Evolutionary conservation across 2,329 filamentous ascomycete species (phyloP).

Genomic region (Dothistroma septosporum): DNA sequence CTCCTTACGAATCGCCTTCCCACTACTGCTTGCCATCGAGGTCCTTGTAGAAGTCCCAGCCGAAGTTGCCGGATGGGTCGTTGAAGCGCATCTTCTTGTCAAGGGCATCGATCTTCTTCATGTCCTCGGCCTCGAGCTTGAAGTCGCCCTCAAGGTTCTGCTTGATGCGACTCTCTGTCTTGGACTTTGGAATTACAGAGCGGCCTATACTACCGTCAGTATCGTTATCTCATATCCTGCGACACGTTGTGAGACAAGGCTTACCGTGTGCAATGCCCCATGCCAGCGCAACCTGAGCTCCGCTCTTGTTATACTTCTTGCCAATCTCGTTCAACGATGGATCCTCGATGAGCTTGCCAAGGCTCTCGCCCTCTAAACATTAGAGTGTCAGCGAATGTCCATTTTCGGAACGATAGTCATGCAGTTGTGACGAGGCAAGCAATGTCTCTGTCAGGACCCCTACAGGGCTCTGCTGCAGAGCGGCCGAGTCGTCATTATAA

Average conservation of each 20-base stretch:
- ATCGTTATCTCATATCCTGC: background rate
- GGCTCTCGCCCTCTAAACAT: slow-evolving; percentile 40
- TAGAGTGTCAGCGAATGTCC: no score
- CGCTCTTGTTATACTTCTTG: slow-evolving; percentile 50
- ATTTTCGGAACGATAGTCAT: no score
- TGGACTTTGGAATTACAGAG: slow-evolving; percentile 53
- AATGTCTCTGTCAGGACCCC: no score
- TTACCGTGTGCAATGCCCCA: slow-evolving; percentile 51
- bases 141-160: slow-evolving; percentile 49
- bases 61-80: slow-evolving; percentile 54
- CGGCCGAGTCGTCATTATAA: no score
- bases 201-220: slow-evolving; percentile 24
- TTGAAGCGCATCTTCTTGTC: slow-evolving; percentile 63
- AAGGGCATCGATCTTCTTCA: slow-evolving; percentile 52
- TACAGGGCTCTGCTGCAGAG: no score
- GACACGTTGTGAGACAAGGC: background rate
- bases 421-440: no score
- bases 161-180: slow-evolving; percentile 37
- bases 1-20: background rate
- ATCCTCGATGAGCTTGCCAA: slow-evolving; percentile 51
- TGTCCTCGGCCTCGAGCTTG: slow-evolving; percentile 54
- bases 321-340: slow-evolving; percentile 48
- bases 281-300: slow-evolving; percentile 51
- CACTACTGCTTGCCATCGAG: slow-evolving; percentile 9
- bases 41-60: slow-evolving; percentile 54